Evolutionary conservation across 2,329 filamentous ascomycete genomes (phyloP), one percentile per base, ranked within the genome.

Genomic region (Aspergillus amoenus): DNA sequence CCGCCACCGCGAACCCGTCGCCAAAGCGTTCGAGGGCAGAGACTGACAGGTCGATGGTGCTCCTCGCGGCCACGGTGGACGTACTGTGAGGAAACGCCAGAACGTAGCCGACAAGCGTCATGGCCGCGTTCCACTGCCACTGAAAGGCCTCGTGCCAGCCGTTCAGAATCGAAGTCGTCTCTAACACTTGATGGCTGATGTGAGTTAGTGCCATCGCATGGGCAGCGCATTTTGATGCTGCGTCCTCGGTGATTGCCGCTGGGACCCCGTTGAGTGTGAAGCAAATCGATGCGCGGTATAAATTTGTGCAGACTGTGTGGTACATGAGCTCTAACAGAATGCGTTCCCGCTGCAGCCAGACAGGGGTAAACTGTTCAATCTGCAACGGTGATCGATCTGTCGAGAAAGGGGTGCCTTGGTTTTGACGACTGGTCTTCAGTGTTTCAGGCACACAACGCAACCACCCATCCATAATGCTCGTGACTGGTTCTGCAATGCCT

Each of bases 11-110:
- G 71, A 73, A 39, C 68, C 70, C 42, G 67, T 75, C 49, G 61
- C 71, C 61, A 65, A 75, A 65, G 57, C 69, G 49, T 55, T 76
- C 62, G 66, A 78, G 66, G 2, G 69, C 60, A 64, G 72, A 47
- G 64, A 80, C 43, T 68, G 78, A 60, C 70, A 76, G 62, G 66
- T 72, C 61, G 66, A 80, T 58, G 6, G 70, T 68, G 11, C 58
- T 41, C 3, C 27, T 53, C 6, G 65, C 67, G 8, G 61, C 47
- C 4, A 2, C 5, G 5, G 47, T 5, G 1, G 17, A 13, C 13
- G 34, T 3, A 17, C 21, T 4, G 7, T 12, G 61, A 0, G 72
- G 72, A 32, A 73, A 68, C 0, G 67, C 70, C 0, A 74, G 59
- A 2, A 73, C 49, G 55, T 72, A 75, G 3, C 69, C 74, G 8